phyloP scores from a whole-genome alignment of 2,329 filamentous ascomycete genomes.

The Fulvia fulva region DNA sequence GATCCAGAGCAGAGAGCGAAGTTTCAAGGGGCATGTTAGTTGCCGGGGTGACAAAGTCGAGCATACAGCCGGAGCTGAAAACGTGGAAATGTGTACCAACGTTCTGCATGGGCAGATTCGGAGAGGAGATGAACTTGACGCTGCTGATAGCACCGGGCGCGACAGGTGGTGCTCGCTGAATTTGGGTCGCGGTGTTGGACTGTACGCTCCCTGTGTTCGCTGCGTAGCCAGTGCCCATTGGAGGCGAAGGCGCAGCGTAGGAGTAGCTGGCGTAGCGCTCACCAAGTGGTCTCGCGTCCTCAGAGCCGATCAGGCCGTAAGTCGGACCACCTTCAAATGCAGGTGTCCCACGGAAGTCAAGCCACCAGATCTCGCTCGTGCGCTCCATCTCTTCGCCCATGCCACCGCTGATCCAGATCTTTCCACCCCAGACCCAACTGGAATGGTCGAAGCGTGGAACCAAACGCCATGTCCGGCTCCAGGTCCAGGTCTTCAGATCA shows the following conservation, averaged over 20 bases:
- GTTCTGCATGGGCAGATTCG: conserved; percentile 80
- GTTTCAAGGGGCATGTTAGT: conserved; percentile 85
- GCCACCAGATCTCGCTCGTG: conserved; percentile 92
- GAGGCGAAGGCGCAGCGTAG: conserved; percentile 23
- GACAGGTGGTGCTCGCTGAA: conserved; percentile 45
- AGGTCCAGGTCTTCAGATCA: conserved; percentile 94
- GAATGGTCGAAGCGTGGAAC: conserved; percentile 93
- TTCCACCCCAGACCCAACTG: conserved; percentile 86
- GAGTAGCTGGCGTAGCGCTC: conserved; percentile 29
- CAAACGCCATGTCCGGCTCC: conserved; percentile 95
- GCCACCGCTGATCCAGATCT: conserved; percentile 95
- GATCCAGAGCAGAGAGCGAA: conserved; percentile 81
- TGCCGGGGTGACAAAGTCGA: conserved; percentile 92
- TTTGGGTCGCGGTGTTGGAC: conserved; percentile 45
- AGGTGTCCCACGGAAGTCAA: conserved; percentile 86
- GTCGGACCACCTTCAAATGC: conserved; percentile 56
- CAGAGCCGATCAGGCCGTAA: conserved; percentile 29
- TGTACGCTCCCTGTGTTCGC: conserved; percentile 66
- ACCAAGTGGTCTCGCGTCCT: conserved; percentile 33
- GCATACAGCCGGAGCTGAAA: conserved; percentile 84
- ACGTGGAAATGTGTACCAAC: conserved; percentile 93
- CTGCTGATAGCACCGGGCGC: conserved; percentile 87
- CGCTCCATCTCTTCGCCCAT: conserved; percentile 96
- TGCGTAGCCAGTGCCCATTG: conserved; percentile 57
- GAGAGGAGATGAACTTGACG: conserved; percentile 82